Evolutionary conservation across 495 filamentous ascomycete species (phyloP).

Genomic region (Hypoxylon perforatum): DNA sequence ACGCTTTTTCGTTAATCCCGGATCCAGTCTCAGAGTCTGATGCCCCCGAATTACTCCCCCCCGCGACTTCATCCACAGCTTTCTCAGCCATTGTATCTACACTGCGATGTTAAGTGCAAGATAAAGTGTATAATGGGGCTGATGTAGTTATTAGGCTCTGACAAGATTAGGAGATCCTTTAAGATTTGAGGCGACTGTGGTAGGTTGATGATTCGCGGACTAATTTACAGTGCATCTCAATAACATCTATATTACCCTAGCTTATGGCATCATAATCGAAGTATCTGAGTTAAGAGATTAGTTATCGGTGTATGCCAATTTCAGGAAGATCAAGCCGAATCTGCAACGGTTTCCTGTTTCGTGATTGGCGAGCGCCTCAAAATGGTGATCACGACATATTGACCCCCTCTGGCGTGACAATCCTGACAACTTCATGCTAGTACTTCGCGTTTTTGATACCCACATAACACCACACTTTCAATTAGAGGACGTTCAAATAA

Average conservation of each 20-base stretch:
- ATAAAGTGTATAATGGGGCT: neutral
- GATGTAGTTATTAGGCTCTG: neutral
- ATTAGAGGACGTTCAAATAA: neutral
- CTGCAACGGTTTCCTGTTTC: slow-evolving; percentile 9
- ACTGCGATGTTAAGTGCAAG: neutral
- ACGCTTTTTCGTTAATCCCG: slow-evolving; percentile 66
- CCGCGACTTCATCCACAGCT: slow-evolving; percentile 3
- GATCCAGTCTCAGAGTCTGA: slow-evolving; percentile 42
- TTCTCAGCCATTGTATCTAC: slow-evolving; percentile 29
- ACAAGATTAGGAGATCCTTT: neutral
- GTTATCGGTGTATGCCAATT: slow-evolving; percentile 2
- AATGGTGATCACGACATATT: slow-evolving; percentile 39
- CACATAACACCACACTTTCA: neutral
- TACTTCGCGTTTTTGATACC: slow-evolving; percentile 9
- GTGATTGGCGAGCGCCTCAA: slow-evolving; percentile 28
- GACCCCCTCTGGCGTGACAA: slow-evolving; percentile 35
- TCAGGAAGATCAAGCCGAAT: slow-evolving; percentile 21
- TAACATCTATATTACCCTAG: neutral
- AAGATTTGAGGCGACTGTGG: neutral
- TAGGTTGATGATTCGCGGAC: neutral
- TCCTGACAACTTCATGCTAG: slow-evolving; percentile 18
- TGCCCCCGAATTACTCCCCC: slow-evolving; percentile 22
- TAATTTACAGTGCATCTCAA: slow-evolving; percentile 1
- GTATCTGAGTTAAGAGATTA: slow-evolving; percentile 28
- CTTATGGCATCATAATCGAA: slow-evolving; percentile 35